Conservation (phyloP, 495 filamentous ascomycete species). For the Parathielavia appendiculata region DNA sequence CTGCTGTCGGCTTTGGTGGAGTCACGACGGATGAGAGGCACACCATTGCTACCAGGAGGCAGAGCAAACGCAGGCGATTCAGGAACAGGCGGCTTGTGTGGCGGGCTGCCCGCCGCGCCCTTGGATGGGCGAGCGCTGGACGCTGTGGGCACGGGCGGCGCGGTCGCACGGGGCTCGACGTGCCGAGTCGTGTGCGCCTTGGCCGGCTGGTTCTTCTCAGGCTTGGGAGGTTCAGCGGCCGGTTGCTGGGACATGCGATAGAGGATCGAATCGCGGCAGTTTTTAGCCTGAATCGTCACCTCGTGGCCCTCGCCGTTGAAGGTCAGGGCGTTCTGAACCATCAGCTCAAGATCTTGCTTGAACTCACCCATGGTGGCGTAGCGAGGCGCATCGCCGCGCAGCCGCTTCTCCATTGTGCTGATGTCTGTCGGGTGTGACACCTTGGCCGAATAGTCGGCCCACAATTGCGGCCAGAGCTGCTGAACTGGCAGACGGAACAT, state of each 20-base stretch:
- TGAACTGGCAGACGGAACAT: conserved; percentile 70
- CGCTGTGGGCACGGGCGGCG: conserved; percentile 45
- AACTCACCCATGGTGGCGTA: conserved; percentile 63
- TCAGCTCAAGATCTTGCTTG: conserved; percentile 63
- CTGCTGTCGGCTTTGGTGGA: conserved; percentile 68
- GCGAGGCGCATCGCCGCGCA: conserved; percentile 59
- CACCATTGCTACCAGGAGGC: conserved; percentile 60
- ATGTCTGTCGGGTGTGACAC: conserved; percentile 80
- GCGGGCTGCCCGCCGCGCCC: conserved; percentile 22
- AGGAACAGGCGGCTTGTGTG: conserved; percentile 33
- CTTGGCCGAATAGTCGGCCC: conserved; percentile 62
- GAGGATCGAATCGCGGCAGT: conserved; percentile 57
- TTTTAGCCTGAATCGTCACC: conserved; percentile 58
- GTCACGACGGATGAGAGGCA: conserved; percentile 90
- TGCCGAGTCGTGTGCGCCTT: conserved; percentile 49
- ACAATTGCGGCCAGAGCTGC: conserved; percentile 45
- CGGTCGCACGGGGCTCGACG: conserved; percentile 36
- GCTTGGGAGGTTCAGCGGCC: conserved; percentile 45
- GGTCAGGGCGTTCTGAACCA: conserved; percentile 65
- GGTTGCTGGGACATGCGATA: conserved; percentile 49
- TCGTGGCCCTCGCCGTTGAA: conserved; percentile 81
- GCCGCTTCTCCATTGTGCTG: conserved; percentile 68
- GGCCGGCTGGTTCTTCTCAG: conserved; percentile 50
- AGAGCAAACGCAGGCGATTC: conserved; percentile 69
- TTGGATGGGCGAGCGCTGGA: conserved; percentile 27